A percentile compares a stretch with the other conserved stretches of the same genome.
phyloP scores from a whole-genome alignment of 306 rosid species.

The Fragaria vesca region DNA sequence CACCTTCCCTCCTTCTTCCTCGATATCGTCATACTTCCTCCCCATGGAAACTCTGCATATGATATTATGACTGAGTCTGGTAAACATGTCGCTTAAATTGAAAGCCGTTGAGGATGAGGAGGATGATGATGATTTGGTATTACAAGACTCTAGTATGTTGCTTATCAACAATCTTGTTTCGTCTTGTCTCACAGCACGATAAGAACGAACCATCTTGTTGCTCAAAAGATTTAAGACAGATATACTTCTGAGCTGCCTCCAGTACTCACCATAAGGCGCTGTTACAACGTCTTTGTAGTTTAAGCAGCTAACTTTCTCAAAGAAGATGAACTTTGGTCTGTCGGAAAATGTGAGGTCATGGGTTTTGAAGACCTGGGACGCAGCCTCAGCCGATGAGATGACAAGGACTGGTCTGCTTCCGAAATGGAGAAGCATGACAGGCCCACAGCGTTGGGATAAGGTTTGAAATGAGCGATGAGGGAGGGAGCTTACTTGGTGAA shows the following conservation, averaged over 20 bases:
- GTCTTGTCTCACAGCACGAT: neutral
- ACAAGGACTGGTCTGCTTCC: neutral
- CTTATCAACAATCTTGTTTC: neutral
- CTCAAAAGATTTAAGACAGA: neutral
- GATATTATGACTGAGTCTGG: neutral
- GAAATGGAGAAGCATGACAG: conserved; percentile 5
- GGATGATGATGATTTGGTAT: neutral
- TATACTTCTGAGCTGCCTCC: conserved; percentile 4
- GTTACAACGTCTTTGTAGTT: neutral
- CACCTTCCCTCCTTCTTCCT: neutral
- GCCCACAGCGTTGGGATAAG: neutral
- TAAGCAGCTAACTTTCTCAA: neutral
- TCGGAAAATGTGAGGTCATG: neutral
- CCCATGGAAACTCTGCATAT: neutral
- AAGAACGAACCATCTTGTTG: conserved; percentile 1
- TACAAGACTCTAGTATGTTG: neutral
- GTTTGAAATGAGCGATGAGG: neutral
- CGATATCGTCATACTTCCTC: neutral
- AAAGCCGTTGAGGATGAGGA: neutral
- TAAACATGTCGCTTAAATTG: neutral
- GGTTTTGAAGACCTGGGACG: neutral
- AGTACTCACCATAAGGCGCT: neutral
- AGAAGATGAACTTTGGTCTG: neutral
- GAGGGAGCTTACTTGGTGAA: neutral
- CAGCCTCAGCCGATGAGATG: neutral